These are phyloP conservation scores for Dittrichia graveolens DNA, from an alignment of 129 eudicot genomes.

Conservation along the genomic window DNA sequence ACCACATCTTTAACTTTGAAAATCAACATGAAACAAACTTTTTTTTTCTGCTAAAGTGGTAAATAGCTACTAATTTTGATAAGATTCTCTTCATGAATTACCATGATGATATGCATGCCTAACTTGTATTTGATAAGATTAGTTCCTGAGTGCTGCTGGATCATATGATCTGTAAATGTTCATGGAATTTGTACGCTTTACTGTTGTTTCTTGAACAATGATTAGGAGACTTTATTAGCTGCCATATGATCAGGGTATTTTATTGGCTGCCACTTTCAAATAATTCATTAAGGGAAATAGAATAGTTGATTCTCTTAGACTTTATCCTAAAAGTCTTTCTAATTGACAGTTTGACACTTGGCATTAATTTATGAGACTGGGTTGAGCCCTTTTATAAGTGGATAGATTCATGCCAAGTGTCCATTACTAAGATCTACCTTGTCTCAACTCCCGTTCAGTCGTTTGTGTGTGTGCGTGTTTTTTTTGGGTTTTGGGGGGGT, in stretches of 20 bases:
- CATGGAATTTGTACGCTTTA: background rate
- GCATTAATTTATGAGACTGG: too few species aligned
- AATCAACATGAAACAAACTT: background rate
- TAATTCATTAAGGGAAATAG: background rate
- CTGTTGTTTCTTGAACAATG: conserved; percentile 18
- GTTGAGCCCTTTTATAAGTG: too few species aligned
- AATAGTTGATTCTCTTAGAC: too few species aligned
- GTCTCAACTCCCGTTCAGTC: background rate
- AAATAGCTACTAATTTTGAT: conserved; percentile 8
- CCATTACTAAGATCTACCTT: background rate
- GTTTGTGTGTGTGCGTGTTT: background rate
- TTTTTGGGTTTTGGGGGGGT: background rate
- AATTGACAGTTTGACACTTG: too few species aligned
- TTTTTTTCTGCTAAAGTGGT: background rate
- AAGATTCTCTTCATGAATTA: too few species aligned
- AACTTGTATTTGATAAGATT: conserved; percentile 3
- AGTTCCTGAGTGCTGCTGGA: conserved; percentile 25
- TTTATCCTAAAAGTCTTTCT: too few species aligned
- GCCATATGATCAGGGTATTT: conserved; percentile 34
- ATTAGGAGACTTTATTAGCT: conserved; percentile 35
- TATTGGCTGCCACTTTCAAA: conserved; percentile 6
- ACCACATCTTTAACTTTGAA: conserved; percentile 1
- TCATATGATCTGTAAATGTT: conserved; percentile 36
- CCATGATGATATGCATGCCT: background rate
- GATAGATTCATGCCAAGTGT: too few species aligned